These are phyloP conservation scores for Wickerhamiella spandovensis DNA, from an alignment of 805 yeast genomes.

Conservation along the genomic window DNA sequence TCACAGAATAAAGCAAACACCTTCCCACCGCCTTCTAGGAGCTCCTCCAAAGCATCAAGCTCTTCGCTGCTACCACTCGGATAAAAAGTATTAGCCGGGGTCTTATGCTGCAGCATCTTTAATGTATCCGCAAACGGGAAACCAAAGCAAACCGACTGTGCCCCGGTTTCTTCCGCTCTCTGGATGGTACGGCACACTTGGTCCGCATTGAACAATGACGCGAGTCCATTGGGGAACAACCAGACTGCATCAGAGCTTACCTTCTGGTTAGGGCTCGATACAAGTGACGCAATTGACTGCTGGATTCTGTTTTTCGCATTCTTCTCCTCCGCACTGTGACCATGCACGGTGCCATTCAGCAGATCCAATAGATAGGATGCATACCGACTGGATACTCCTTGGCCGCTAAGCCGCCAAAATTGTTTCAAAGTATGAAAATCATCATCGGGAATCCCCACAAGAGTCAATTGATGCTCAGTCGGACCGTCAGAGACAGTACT, in stretches of 20 bases:
- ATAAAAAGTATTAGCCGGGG: slow-evolving; percentile 63
- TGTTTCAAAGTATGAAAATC: background rate
- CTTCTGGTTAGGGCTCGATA: background rate
- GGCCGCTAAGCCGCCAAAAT: slow-evolving; percentile 4
- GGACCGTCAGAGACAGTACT: background rate
- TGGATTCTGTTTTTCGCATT: background rate
- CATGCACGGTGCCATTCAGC: background rate
- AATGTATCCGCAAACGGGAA: slow-evolving; percentile 75
- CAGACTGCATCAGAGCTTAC: slow-evolving; percentile 40
- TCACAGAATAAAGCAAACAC: slow-evolving; percentile 44
- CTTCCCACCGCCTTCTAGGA: slow-evolving; percentile 32
- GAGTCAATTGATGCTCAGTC: background rate
- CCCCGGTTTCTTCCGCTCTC: slow-evolving; percentile 2
- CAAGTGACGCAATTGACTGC: background rate
- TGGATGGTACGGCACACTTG: slow-evolving; percentile 22
- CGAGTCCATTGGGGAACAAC: slow-evolving; percentile 68
- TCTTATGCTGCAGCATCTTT: slow-evolving; percentile 60
- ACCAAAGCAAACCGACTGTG: slow-evolving; percentile 40
- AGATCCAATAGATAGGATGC: slow-evolving; percentile 2
- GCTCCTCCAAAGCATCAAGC: slow-evolving; percentile 41
- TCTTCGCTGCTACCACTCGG: slow-evolving; percentile 56
- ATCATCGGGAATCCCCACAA: background rate
- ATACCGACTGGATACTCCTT: slow-evolving; percentile 3
- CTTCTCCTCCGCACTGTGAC: background rate
- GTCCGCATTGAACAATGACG: slow-evolving; percentile 60